Evolutionary conservation across 108 stramenopile species (phyloP), one percentile per base, ranked within the genome.

Genomic region (Pseudonitzschia multiseries): DNA sequence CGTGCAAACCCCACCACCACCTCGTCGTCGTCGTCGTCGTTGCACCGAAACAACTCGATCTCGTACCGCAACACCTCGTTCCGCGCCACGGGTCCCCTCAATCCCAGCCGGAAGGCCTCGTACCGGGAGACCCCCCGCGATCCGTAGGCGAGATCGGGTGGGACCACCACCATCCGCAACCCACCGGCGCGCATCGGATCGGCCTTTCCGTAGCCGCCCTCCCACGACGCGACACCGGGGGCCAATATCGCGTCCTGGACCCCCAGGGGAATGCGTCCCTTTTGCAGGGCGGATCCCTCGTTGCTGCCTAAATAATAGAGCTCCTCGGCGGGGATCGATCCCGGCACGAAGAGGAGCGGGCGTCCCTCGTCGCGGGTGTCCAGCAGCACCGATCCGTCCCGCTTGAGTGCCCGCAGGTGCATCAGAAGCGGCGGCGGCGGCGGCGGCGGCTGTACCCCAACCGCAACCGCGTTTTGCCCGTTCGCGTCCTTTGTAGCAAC

Each of bases 11-110:
- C n/a, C n/a, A n/a, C n/a, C n/a, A n/a, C n/a, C n/a, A n/a, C n/a
- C n/a, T n/a, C n/a, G 18, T 46, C 28, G 0, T 44, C 12, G 8
- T 13, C 12, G 8, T 57, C 42, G 20, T 71, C 71, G 21, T 62
- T 57, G 52, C 74, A 75, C 6, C 74, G 61, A n/a, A 75, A 68
- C 24, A 75, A 36, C 41, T 75, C 74, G 43, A 75, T 62, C 57
- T 75, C 74, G 56, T 68, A 75, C 2, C 74, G 65, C 13, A 75
- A 22, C 24, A 68, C 8, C 53, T 75, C 74, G 65, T 75, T 53
- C 20, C 66, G 65, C 0, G 74, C 65, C 0, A 75, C 66, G 22
- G 74, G 74, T 21, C 21, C 41, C 24, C 3, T 42, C 4, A 75
- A 56, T 20, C 66, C 66, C 42, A 67, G 21, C 36, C 46, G 36